Conservation (phyloP, 2,329 filamentous ascomycete genomes). For the Xylaria sp. region DNA sequence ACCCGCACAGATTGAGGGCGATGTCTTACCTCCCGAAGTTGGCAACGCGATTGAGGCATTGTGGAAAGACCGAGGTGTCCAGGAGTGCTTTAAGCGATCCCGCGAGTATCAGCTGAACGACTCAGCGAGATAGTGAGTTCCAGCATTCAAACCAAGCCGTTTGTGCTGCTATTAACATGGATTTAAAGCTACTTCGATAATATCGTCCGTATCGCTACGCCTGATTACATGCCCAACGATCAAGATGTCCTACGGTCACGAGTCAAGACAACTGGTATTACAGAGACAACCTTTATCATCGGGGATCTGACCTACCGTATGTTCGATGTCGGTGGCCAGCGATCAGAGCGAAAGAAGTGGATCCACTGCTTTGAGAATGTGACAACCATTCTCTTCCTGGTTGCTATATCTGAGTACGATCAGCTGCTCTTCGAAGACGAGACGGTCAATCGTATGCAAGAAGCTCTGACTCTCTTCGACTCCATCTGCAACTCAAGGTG, state of each 20-base stretch:
- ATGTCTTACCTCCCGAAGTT: conserved; percentile 92
- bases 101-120: conserved; percentile 97
- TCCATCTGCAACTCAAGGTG: conserved; percentile 89
- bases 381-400: conserved; percentile 94
- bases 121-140: conserved; percentile 89
- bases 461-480: conserved; percentile 86
- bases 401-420: conserved; percentile 97
- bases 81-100: conserved; percentile 94
- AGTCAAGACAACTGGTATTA: conserved; percentile 98
- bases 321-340: conserved; percentile 96
- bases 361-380: conserved; percentile 99
- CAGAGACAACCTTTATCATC: conserved; percentile 95
- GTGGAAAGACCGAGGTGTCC: conserved; percentile 92
- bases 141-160: neutral
- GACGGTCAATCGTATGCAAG: conserved; percentile 94
- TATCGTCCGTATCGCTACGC: conserved; percentile 87
- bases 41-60: conserved; percentile 91
- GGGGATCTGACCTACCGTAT: conserved; percentile 94
- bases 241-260: conserved; percentile 94
- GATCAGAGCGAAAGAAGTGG: conserved; percentile 99
- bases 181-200: conserved; percentile 85
- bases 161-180: conserved; percentile 44
- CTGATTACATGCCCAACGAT: conserved; percentile 94
- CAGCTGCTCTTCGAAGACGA: conserved; percentile 96
- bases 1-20: conserved; percentile 94